Percentiles rank a stretch among this genome's conserved stretches.
These are phyloP conservation scores for Drosera spatulata DNA, from an alignment of 179 eudicot species.

Conservation along the genomic window DNA sequence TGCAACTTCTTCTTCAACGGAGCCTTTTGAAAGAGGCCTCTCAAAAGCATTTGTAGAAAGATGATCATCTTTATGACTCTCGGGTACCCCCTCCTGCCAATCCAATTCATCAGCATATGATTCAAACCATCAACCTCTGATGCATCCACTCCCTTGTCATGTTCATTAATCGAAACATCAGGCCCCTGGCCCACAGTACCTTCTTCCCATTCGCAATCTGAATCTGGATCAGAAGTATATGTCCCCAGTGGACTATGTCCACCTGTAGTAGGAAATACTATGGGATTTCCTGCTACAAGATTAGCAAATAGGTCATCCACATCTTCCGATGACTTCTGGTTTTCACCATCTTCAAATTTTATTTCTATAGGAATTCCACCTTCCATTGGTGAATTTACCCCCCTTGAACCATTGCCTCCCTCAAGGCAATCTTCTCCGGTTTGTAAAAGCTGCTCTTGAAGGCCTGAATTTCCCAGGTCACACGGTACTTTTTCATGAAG, in stretches of 20 bases:
- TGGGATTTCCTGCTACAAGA: slow-evolving; percentile 52
- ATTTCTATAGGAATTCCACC: slow-evolving; percentile 39
- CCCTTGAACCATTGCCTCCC: slow-evolving; percentile 5
- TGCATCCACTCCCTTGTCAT: slow-evolving; percentile 4
- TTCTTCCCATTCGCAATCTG: slow-evolving; percentile 78
- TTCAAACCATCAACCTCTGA: slow-evolving; percentile 14
- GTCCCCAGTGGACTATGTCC: slow-evolving; percentile 10
- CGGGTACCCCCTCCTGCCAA: slow-evolving; percentile 41
- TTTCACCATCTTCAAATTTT: slow-evolving; percentile 50
- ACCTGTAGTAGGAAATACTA: slow-evolving; percentile 19
- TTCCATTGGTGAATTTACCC: slow-evolving; percentile 14
- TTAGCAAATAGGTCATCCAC: slow-evolving; percentile 69
- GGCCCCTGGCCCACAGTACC: slow-evolving; percentile 25
- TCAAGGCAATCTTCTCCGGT: slow-evolving; percentile 6
- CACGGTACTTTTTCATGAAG: slow-evolving; percentile 9
- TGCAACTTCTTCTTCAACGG: slow-evolving; percentile 65
- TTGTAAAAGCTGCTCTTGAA: slow-evolving; percentile 16
- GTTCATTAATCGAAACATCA: slow-evolving; percentile 7
- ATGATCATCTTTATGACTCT: slow-evolving; percentile 18
- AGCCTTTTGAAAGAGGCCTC: slow-evolving; percentile 47
- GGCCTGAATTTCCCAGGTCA: slow-evolving; percentile 9
- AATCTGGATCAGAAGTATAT: slow-evolving; percentile 22
- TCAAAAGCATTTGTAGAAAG: slow-evolving; percentile 15
- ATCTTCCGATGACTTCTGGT: slow-evolving; percentile 19
- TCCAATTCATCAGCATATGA: slow-evolving; percentile 39